Evolutionary conservation across 768 basidiomycete genomes (phyloP), one percentile per base, ranked within the genome.

Genomic region (Nidularia pulvinata): DNA sequence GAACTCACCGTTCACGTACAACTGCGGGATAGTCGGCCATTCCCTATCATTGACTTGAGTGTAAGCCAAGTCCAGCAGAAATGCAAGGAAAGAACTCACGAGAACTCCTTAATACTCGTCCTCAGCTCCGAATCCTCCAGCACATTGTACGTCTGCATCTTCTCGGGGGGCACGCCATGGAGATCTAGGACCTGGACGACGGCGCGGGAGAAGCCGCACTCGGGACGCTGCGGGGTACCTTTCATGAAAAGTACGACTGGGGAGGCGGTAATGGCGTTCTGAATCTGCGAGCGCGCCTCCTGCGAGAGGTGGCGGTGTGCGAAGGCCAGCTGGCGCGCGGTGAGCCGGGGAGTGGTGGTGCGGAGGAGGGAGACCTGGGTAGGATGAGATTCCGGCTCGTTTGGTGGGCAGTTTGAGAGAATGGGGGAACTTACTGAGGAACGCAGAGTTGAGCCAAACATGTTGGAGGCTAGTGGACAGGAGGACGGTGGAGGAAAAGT

Each of bases 161-260:
- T 95, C 65, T 91, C 87, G 1, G 72, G 56, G 0, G 89, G 83
- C 0, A 98, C 93, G 25, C 86, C 86, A 43, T 95, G 89, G 37
- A 92, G 69, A 47, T 93, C 91, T 49, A 99, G 79, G 46, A 98
- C 85, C 67, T 98, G 95, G 33, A 94, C 82, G 0, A 89, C 94
- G 0, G 96, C 96, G 49, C 96, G 83, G 14, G 95, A 97, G 81
- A 98, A 99, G 10, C 96, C 96, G 56, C 96, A 98, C 61, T 94
- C 86, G 1, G 96, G 96, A 5, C 77, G 66, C 22, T 85, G 79
- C 0, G 91, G 93, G 13, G 89, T 93, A 7, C 97, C 97, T 67
- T 99, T 99, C 96, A 99, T 98, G 76, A 99, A 98, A 4, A 98
- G 76, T 1, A 99, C 97, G 5, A 98, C 81, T 0, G 95, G 95